Evolutionary conservation across 1,284 basidiomycete genomes (phyloP), one percentile per base, ranked within the genome.

Genomic region (Hemileia vastatrix): DNA sequence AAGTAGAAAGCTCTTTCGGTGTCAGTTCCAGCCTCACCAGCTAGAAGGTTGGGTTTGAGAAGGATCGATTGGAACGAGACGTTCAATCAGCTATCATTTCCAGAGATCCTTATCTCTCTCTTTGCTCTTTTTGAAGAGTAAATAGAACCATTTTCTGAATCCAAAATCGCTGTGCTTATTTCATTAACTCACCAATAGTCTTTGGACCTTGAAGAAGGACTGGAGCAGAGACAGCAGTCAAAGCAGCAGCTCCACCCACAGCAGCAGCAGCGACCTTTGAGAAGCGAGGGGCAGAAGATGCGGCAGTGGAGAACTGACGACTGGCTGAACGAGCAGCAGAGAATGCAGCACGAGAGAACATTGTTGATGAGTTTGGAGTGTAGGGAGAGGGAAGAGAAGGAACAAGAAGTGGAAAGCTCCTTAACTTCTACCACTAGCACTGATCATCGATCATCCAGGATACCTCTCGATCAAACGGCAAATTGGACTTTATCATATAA

Each of bases 1-100:
- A 73, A 70, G 58, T 71, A 63, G 48, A 70, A 73, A 21, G 69
- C 68, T 24, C 67, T 65, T 60, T 73, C 71, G 15, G 67, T 64
- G 6, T 65, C 51, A 11, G 72, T 73, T 8, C 69, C 67, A 51
- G 68, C 66, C 54, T 70, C 71, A 21, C 72, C 72, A 4, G 72
- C 71, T 24, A 15, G 48, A 50, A 18, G 23, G n/a, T 9, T 9
- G n/a, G 13, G n/a, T 50, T 40, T 15, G 36, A 40, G 36, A 40
- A 40, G 36, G 36, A 27, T 27, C 27, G 27, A 27, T 27, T 27
- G 27, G 27, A 27, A 27, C 27, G 27, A 27, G 27, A 27, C 27
- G 27, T 27, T 27, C 27, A 27, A 27, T 27, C 27, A 27, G 27
- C 27, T 27, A 27, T 27, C 27, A 27, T 27, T 27, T 27, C 27